These are phyloP conservation scores for Pezicula neosporulosa DNA, from an alignment of 2,329 filamentous ascomycete species.

Conservation along the genomic window DNA sequence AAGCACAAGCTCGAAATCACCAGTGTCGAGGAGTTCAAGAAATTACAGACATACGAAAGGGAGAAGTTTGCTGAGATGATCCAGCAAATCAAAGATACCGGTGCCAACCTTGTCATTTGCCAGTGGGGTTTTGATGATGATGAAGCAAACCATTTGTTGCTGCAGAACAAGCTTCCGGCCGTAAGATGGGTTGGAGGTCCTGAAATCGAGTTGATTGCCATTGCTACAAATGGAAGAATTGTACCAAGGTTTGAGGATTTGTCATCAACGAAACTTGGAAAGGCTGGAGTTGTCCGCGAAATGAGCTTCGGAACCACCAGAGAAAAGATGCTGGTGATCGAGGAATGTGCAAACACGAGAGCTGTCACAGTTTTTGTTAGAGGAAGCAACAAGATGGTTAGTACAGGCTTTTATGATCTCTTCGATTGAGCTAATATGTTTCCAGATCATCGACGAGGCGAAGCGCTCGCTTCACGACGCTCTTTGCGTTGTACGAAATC, in stretches of 20 bases:
- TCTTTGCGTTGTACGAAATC: conserved; percentile 93
- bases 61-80: conserved; percentile 99
- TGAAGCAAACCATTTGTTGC: conserved; percentile 93
- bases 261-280: conserved; percentile 84
- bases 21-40: conserved; percentile 96
- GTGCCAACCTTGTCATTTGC: conserved; percentile 95
- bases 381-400: conserved; percentile 98
- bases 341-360: conserved; percentile 96
- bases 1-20: conserved; percentile 99
- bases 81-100: conserved; percentile 93
- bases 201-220: conserved; percentile 97
- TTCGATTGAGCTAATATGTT: conserved; percentile 16
- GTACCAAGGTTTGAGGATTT: conserved; percentile 97
- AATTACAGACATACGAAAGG: conserved; percentile 91
- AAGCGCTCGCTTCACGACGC: conserved; percentile 97
- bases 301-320: conserved; percentile 96
- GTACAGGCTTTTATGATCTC: conserved; percentile 23
- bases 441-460: conserved; percentile 94
- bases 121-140: conserved; percentile 99
- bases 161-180: conserved; percentile 93
- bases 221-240: conserved; percentile 96
- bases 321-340: conserved; percentile 99
- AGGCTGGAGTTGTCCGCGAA: conserved; percentile 84
- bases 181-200: conserved; percentile 98
- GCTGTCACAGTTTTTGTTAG: conserved; percentile 95